These are phyloP conservation scores for Agapanthus africanus DNA, from an alignment of 106 monocot genomes.

Conservation along the genomic window DNA sequence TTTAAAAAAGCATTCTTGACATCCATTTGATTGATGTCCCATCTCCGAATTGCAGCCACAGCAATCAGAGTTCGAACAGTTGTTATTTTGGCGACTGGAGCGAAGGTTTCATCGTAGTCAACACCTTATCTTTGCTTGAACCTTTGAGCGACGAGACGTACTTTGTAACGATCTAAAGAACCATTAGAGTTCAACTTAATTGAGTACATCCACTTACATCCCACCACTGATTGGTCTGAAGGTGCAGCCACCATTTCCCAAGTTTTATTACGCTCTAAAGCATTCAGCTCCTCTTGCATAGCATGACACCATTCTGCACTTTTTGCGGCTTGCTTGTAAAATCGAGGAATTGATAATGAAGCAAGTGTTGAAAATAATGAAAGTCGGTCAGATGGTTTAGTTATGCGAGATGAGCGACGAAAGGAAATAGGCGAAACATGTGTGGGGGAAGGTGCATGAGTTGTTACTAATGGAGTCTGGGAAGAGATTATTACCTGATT, in stretches of 20 bases:
- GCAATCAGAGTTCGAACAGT: constrained; percentile 12
- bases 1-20: constrained; percentile 28
- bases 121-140: constrained; percentile 18
- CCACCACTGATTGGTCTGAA: not conserved
- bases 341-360: not conserved
- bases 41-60: constrained; percentile 2
- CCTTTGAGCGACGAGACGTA: constrained; percentile 18
- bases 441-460: too few relatives aligned
- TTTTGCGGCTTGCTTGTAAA: not conserved
- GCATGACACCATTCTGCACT: not conserved
- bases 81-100: constrained; percentile 25
- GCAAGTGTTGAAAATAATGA: not conserved
- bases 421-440: too few relatives aligned
- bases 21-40: constrained; percentile 19
- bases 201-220: constrained; percentile 12
- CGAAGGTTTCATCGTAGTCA: constrained; percentile 30
- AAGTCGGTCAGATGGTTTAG: not conserved
- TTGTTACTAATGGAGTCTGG: too few relatives aligned
- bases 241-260: not conserved
- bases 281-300: not conserved
- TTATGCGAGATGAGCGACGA: not conserved
- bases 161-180: constrained; percentile 22
- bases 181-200: constrained; percentile 15
- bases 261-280: not conserved
- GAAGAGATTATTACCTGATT: too few relatives aligned